These are phyloP conservation scores for Opeltia flavorubescens DNA, from an alignment of 495 filamentous ascomycete species.

Conservation along the genomic window DNA sequence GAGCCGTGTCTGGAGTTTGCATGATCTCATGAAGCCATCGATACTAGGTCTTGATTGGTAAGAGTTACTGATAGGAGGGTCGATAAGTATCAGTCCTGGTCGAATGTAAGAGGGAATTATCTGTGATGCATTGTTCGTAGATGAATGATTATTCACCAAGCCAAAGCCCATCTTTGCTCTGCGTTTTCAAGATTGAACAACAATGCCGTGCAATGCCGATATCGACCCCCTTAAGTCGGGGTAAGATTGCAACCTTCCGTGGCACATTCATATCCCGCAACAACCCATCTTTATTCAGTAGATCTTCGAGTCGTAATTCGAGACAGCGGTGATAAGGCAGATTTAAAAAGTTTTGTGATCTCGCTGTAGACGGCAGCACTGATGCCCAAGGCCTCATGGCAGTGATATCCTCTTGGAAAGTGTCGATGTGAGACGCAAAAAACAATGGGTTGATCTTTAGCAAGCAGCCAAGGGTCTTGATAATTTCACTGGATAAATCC, in stretches of 20 bases:
- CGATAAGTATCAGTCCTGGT: conserved; percentile 7
- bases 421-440: conserved; percentile 12
- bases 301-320: conserved; percentile 3
- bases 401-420: background rate
- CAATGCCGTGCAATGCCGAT: conserved; percentile 7
- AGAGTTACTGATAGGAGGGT: conserved; percentile 7
- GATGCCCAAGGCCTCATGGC: conserved; percentile 1
- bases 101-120: background rate
- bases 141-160: conserved; percentile 3
- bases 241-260: conserved; percentile 11
- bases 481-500: conserved; percentile 5
- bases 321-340: conserved; percentile 6
- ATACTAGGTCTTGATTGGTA: background rate
- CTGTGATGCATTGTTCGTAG: background rate
- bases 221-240: background rate
- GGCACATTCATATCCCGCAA: conserved; percentile 8
- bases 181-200: conserved; percentile 1
- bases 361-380: conserved; percentile 7
- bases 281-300: background rate
- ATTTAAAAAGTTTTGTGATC: conserved; percentile 11
- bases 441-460: conserved; percentile 13
- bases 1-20: conserved; percentile 1
- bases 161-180: conserved; percentile 2
- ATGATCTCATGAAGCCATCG: background rate
- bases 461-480: conserved; percentile 6